Base-by-base conservation (phyloP, 768 basidiomycete species). In the Neoboletus brunneissimus region DNA sequence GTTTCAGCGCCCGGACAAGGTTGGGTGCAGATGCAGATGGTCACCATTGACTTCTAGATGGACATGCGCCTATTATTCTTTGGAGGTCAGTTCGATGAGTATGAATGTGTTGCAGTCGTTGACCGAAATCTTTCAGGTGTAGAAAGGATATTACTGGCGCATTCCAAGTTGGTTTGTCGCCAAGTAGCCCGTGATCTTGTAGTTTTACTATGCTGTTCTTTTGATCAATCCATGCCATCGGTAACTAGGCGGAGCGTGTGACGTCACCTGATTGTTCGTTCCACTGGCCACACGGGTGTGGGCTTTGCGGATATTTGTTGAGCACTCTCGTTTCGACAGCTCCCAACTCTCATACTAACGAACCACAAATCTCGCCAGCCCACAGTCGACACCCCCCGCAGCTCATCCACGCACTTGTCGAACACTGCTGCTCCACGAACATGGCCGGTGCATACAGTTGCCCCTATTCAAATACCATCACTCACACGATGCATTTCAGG, bases 381-480 rank as follows among this genome's bases (percentile, higher is more conserved):
- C 20, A n/a, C 11, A 18, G 15, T 42, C n/a, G 2, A 41, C 62
- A n/a, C n/a, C 29, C 43, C 45, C 23, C 31, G 2, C 18, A 51
- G 38, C 27, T 7, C 15, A 51, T 48, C 20, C 46, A 52, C 43
- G 0, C 22, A 49, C 34, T 35, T 51, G 31, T 53, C 27, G 13
- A 32, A 45, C 45, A 37, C 34, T 40, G 5, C 9, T 13, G 1
- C 23, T 31, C 16, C 23, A 41, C 51, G 11, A 60, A 38, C 41
- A 74, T 73, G 72, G 72, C 63, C 37, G 72, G 73, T 73, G 54
- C 46, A 70, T 34, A 44, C 38, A 12, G 23, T 40, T 37, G 20
- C 57, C 65, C 61, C 58, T 67, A 64, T 60, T 45, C 18, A 15
- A 37, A 3, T 22, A 11, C 42, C 7, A 41, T 44, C 55, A 23